Evolutionary conservation across 805 yeast genomes (phyloP).

Genomic region (Schwanniomyces sp.): DNA sequence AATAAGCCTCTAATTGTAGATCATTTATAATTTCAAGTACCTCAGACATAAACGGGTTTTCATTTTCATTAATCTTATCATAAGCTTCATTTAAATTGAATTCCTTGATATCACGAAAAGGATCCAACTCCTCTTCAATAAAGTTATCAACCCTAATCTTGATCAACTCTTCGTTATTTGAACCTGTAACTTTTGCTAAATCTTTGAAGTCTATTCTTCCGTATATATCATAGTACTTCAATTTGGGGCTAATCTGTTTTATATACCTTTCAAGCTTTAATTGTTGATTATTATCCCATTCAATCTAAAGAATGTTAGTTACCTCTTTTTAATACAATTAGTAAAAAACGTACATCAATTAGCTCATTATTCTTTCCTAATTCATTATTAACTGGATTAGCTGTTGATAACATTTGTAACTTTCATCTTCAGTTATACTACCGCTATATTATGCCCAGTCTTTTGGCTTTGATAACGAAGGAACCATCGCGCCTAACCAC

Average conservation of each 20-base stretch:
- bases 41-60: slow-evolving; percentile 8
- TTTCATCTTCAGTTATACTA: background rate
- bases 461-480: too few species aligned
- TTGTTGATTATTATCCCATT: slow-evolving; percentile 17
- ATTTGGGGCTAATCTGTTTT: slow-evolving; percentile 6
- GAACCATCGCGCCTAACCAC: background rate
- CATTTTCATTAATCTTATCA: slow-evolving; percentile 5
- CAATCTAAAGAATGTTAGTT: slow-evolving; percentile 6
- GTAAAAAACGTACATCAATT: background rate
- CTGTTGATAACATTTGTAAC: background rate
- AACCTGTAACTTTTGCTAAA: slow-evolving; percentile 9
- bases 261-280: slow-evolving; percentile 11
- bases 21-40: slow-evolving; percentile 8
- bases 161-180: slow-evolving; percentile 14
- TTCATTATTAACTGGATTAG: background rate
- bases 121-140: slow-evolving; percentile 13
- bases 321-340: background rate
- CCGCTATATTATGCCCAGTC: background rate
- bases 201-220: slow-evolving; percentile 17
- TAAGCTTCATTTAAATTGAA: slow-evolving; percentile 4
- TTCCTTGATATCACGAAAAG: slow-evolving; percentile 3
- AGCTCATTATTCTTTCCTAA: background rate
- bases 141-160: slow-evolving; percentile 21
- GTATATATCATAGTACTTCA: slow-evolving; percentile 12
- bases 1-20: slow-evolving; percentile 2